Evolutionary conservation across 305 asterid species (phyloP).

Genomic region (Fraxinus sp.): DNA sequence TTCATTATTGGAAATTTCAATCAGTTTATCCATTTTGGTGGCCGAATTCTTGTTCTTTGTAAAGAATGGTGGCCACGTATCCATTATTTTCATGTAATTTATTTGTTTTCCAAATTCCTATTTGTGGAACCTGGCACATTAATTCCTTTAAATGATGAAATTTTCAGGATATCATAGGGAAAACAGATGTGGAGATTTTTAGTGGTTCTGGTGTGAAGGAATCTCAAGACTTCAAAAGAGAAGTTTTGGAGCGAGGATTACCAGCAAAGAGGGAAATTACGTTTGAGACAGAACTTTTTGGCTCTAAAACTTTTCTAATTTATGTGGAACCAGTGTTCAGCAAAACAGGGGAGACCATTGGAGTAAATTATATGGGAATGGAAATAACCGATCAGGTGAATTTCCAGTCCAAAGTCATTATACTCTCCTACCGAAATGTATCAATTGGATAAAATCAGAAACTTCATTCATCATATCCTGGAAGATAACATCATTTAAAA

Average conservation of each 20-base stretch:
- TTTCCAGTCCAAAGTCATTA: not conserved
- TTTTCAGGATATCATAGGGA: conserved; percentile 86
- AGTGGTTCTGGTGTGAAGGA: conserved; percentile 85
- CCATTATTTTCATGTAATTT: not conserved
- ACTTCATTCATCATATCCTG: not conserved
- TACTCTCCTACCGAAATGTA: not conserved
- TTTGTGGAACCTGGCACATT: not conserved
- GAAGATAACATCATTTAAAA: not conserved
- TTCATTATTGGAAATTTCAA: not conserved
- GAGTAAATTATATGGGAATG: conserved; percentile 97
- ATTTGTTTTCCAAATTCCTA: not conserved
- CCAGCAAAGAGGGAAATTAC: conserved; percentile 92
- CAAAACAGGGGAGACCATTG: conserved; percentile 79
- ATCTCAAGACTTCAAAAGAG: conserved; percentile 84
- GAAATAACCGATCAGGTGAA: conserved; percentile 84
- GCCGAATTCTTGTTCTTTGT: not conserved
- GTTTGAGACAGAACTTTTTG: conserved; percentile 79
- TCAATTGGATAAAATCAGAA: not conserved
- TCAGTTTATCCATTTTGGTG: not conserved
- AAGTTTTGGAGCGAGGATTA: conserved; percentile 73
- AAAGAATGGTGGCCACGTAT: not conserved
- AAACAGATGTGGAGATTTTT: conserved; percentile 83
- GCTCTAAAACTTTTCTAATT: conserved; percentile 70
- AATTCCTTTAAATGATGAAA: conserved; percentile 10
- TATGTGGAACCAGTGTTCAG: conserved; percentile 80